Base-by-base conservation (phyloP, 371 early-diverging fungal species). In the Zopfochytrium polystomum region DNA sequence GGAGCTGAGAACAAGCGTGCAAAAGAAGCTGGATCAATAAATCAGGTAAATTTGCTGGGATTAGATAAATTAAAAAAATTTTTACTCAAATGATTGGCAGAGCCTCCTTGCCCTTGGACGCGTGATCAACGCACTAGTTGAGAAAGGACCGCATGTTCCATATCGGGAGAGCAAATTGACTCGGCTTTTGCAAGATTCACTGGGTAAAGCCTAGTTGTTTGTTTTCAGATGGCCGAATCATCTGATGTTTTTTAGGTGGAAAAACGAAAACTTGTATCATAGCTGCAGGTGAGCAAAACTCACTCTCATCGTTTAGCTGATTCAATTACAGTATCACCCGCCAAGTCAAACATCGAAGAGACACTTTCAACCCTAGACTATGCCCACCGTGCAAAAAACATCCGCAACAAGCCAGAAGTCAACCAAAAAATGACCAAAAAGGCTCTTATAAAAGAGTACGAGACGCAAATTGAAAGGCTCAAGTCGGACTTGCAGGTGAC, bases 81-180 rank as follows among this genome's bases (percentile, higher is more conserved):
- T n/a, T n/a, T n/a, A n/a, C n/a, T n/a, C n/a, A n/a, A n/a, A n/a
- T n/a, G n/a, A n/a, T n/a, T n/a, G n/a, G n/a, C n/a, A n/a, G 62
- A 69, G 69, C 89, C 92, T 99, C 27, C 75, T 98, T 1, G 88
- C 94, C 0, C 77, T 99, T 1, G 97, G 97, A 11, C 82, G 91
- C 26, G 96, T 96, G 6, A 98, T 99, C 55, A 89, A 88, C 46
- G 86, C 89, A 1, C 83, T 99, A 15, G 91, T 90, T 0, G 89
- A 90, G 51, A 80, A 85, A 48, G 76, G 87, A 13, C 72, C 68
- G 25, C 92, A 95, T 73, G 84, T 98, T 30, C 98, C 99, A 0
- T 98, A 92, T 72, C 80, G 96, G 49, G 80, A 96, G 67, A 93
- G 93, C 66, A 98, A 96, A 68, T 77, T 99, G 30, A 99, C 99